Percentiles rank a stretch among this genome's conserved stretches.
Conservation (phyloP, 345 rosid genomes). For the Crucihimalaya himalaica region DNA sequence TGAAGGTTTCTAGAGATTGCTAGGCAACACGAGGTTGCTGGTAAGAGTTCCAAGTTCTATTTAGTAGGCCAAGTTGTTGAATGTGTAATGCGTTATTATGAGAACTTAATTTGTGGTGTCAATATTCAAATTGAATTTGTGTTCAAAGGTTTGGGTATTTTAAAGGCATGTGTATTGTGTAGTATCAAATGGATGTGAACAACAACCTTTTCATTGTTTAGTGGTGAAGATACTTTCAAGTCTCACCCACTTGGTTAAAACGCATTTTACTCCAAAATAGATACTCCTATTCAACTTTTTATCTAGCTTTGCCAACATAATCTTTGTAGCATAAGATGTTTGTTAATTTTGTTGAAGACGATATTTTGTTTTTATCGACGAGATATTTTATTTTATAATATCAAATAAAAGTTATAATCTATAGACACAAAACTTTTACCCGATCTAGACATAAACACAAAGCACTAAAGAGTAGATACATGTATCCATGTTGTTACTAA, state of each 20-base stretch:
- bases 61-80: neutral
- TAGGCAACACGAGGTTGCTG: conserved; percentile 26
- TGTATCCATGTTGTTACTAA: neutral
- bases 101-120: neutral
- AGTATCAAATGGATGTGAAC: neutral
- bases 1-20: conserved; percentile 13
- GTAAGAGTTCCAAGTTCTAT: conserved; percentile 4
- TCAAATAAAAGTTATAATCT: neutral
- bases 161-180: neutral
- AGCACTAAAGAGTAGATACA: conserved; percentile 4
- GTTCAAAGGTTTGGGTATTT: neutral
- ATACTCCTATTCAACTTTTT: too few species aligned
- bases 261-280: neutral
- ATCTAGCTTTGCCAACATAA: neutral
- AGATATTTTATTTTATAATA: neutral
- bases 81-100: conserved; percentile 1
- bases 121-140: neutral
- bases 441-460: neutral
- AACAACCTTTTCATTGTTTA: neutral
- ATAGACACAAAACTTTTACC: neutral
- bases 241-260: neutral
- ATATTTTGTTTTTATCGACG: too few species aligned
- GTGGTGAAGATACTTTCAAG: neutral
- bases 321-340: neutral
- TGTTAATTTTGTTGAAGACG: neutral